Conservation (phyloP, 1,284 basidiomycete species). For the Ustilago trichophora region DNA sequence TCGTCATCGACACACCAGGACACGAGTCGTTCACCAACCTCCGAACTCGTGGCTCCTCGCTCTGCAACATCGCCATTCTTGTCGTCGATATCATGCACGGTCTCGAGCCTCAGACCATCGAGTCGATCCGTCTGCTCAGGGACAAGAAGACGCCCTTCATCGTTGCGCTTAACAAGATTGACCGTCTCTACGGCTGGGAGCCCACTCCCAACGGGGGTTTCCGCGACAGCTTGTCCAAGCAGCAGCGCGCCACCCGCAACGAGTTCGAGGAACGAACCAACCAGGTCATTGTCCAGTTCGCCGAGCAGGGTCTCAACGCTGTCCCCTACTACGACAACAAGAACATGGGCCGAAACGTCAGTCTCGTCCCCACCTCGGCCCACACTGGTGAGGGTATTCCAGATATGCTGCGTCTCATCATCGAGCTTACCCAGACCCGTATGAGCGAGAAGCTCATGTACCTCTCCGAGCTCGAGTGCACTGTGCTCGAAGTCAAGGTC, state of each 20-base stretch:
- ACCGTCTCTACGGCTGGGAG: conserved; percentile 96
- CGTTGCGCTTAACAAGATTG: conserved; percentile 99
- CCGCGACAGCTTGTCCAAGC: conserved; percentile 88
- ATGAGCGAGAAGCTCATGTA: conserved; percentile 99
- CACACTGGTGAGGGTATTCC: conserved; percentile 98
- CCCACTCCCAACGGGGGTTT: conserved; percentile 90
- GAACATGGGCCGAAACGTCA: conserved; percentile 91
- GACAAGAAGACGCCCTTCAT: conserved; percentile 99
- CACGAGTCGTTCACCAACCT: conserved; percentile 99
- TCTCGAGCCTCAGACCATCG: conserved; percentile 94
- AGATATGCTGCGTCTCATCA: conserved; percentile 99
- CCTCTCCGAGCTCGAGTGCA: conserved; percentile 95
- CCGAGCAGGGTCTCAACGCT: conserved; percentile 96
- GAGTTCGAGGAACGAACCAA: conserved; percentile 91
- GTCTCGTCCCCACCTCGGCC: conserved; percentile 95
- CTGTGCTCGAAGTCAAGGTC: conserved; percentile 99
- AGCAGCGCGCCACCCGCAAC: conserved; percentile 80
- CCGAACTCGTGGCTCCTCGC: conserved; percentile 91
- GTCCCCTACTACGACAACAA: conserved; percentile 98
- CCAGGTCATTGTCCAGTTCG: conserved; percentile 89
- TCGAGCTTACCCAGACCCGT: conserved; percentile 95
- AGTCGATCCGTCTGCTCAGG: conserved; percentile 89
- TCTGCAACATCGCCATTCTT: conserved; percentile 98
- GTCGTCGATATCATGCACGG: conserved; percentile 99
- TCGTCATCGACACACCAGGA: conserved; percentile 97